These are phyloP conservation scores for Fraxinus pennsylvanica DNA, from an alignment of 257 asterid genomes.

Conservation along the genomic window DNA sequence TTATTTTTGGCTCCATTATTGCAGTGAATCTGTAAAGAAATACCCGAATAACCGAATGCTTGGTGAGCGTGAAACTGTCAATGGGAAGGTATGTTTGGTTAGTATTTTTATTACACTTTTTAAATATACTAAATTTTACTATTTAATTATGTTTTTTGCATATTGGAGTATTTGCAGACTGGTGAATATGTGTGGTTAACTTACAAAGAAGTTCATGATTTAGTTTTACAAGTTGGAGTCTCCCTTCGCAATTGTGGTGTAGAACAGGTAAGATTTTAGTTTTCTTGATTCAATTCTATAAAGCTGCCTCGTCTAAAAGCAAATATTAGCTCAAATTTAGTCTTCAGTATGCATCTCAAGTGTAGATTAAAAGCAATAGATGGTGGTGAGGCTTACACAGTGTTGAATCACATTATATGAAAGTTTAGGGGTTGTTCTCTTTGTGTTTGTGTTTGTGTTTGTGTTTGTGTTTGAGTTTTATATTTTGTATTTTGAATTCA, in stretches of 20 bases:
- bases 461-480: too few relatives aligned
- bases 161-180: slow-evolving; percentile 44
- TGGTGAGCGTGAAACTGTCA: slow-evolving; percentile 68
- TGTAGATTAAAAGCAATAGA: not conserved
- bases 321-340: not conserved
- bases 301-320: not conserved
- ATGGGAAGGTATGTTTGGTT: slow-evolving; percentile 50
- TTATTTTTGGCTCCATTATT: slow-evolving; percentile 15
- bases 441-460: too few relatives aligned
- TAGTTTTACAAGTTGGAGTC: slow-evolving; percentile 60
- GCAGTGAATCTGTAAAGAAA: slow-evolving; percentile 60
- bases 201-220: slow-evolving; percentile 59
- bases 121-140: not conserved
- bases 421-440: not conserved
- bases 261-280: slow-evolving; percentile 46
- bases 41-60: slow-evolving; percentile 64
- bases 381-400: not conserved
- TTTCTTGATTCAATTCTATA: not conserved
- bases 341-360: not conserved
- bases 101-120: not conserved
- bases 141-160: not conserved
- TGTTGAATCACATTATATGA: not conserved
- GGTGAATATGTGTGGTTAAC: slow-evolving; percentile 68
- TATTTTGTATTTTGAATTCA: too few relatives aligned
- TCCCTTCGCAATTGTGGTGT: slow-evolving; percentile 58